phyloP scores from a whole-genome alignment of 2,329 filamentous ascomycete genomes.

The Reticulascus tulasneorum region DNA sequence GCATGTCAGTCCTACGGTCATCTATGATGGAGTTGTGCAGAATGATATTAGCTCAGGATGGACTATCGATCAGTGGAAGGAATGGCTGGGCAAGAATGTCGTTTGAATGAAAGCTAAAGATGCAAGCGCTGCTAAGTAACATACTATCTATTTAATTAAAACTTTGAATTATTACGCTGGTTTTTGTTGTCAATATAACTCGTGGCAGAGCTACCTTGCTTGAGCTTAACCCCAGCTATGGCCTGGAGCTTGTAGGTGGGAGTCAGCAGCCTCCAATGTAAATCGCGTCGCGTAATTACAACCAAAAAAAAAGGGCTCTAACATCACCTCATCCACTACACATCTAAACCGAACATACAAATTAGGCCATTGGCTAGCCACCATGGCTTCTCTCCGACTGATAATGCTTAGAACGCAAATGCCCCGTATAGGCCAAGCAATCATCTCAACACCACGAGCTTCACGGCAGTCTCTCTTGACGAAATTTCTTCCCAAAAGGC shows the following conservation, averaged over 20 bases:
- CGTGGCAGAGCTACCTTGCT: background rate
- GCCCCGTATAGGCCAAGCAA: too few relatives aligned
- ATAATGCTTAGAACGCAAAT: too few relatives aligned
- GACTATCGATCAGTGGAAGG: conserved; percentile 75
- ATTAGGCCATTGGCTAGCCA: too few relatives aligned
- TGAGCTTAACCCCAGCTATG: conserved; percentile 2
- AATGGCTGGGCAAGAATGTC: conserved; percentile 66
- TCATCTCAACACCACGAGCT: background rate
- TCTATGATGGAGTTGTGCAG: conserved; percentile 83
- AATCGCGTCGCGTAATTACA: conserved; percentile 4
- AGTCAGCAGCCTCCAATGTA: too few relatives aligned
- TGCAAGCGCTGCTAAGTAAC: too few relatives aligned
- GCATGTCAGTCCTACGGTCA: conserved; percentile 86
- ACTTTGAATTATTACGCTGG: too few relatives aligned
- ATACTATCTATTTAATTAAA: too few relatives aligned
- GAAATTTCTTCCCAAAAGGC: too few relatives aligned
- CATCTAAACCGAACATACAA: conserved; percentile 8
- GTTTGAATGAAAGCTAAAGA: conserved; percentile 30
- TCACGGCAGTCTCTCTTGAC: background rate
- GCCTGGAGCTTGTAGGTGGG: too few relatives aligned
- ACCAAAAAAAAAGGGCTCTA: background rate
- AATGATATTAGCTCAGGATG: conserved; percentile 76
- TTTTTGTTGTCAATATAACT: too few relatives aligned
- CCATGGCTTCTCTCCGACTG: too few relatives aligned
- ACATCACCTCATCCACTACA: conserved; percentile 8